Evolutionary conservation across 2,329 filamentous ascomycete species (phyloP).

Genomic region (Sporothrix euskadiensis): DNA sequence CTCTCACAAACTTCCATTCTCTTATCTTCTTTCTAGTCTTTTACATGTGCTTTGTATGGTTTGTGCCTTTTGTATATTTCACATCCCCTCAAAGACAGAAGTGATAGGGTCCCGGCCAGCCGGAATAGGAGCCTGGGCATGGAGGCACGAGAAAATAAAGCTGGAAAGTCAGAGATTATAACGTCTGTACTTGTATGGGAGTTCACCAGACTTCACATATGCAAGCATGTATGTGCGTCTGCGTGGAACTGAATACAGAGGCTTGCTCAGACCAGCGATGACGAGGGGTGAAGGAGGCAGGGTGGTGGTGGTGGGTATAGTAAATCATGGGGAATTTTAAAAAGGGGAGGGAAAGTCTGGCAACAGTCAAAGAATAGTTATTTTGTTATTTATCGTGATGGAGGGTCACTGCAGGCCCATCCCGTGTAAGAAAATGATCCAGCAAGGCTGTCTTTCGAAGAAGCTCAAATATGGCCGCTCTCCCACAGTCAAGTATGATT

Average conservation of each 20-base stretch:
- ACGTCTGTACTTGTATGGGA: not conserved
- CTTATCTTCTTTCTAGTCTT: not conserved
- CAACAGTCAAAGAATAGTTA: not conserved
- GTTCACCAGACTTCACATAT: not conserved
- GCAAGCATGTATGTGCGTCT: not conserved
- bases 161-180: not conserved
- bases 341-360: not conserved
- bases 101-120: not conserved
- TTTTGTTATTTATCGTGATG: not conserved
- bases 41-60: not conserved
- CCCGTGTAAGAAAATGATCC: not conserved
- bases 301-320: not conserved
- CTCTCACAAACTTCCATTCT: not conserved
- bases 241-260: not conserved
- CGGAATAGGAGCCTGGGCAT: not conserved
- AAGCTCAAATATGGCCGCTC: slow-evolving; percentile 4
- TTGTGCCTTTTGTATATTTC: not conserved
- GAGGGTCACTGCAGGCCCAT: not conserved
- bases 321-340: not conserved
- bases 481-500: not conserved
- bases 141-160: not conserved
- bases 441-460: not conserved
- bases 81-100: not conserved
- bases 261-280: not conserved
- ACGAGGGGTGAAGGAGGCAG: not conserved